A percentile compares a stretch with the other conserved stretches of the same genome.
phyloP scores from a whole-genome alignment of 345 rosid genomes.

The Bruguiera sexangula region DNA sequence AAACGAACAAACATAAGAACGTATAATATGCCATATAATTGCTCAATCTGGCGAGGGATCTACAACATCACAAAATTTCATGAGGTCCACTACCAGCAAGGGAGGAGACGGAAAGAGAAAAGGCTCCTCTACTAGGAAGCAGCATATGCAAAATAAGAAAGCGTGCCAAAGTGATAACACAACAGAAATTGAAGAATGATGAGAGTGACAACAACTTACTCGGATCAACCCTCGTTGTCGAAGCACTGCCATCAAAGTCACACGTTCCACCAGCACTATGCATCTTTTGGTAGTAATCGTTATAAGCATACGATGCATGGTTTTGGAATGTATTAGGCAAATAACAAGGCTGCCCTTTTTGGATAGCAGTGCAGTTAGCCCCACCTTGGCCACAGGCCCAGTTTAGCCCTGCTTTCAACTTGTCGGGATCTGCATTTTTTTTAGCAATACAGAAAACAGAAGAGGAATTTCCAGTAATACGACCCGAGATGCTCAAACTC shows the following conservation, averaged over 20 bases:
- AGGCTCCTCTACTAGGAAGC: background rate
- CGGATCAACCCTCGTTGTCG: conserved; percentile 56
- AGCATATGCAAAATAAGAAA: background rate
- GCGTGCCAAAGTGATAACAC: background rate
- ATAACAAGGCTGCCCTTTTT: conserved; percentile 66
- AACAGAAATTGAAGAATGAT: conserved; percentile 11
- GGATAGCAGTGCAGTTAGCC: conserved; percentile 74
- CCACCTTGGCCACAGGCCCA: conserved; percentile 98
- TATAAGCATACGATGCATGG: conserved; percentile 90
- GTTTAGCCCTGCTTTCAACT: conserved; percentile 67
- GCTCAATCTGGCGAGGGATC: background rate
- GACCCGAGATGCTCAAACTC: conserved; percentile 38
- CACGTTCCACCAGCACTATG: conserved; percentile 76
- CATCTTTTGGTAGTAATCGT: conserved; percentile 87
- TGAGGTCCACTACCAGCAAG: no score
- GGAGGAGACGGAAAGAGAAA: no score
- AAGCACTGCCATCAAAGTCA: conserved; percentile 79
- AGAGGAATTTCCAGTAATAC: conserved; percentile 44
- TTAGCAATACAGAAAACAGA: conserved; percentile 70
- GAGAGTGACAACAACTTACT: conserved; percentile 47
- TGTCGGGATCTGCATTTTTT: conserved; percentile 57
- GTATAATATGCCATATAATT: background rate
- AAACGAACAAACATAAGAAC: no score
- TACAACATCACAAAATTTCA: no score
- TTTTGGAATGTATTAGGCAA: conserved; percentile 49